Conservation (phyloP, 1,284 basidiomycete genomes). For the Puccinia triticina region DNA sequence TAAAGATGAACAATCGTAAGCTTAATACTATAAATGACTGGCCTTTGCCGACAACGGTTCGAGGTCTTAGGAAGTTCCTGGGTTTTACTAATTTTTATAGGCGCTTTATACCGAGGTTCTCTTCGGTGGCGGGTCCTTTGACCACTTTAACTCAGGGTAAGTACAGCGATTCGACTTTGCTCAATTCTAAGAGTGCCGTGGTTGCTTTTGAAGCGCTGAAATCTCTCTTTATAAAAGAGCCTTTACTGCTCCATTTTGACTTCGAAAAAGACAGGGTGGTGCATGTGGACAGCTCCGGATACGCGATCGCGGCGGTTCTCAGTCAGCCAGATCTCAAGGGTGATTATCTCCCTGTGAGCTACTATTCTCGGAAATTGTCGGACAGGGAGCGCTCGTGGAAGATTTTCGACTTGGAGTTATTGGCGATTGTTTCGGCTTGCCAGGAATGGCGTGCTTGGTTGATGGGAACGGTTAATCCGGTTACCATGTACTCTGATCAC, state of each 20-base stretch:
- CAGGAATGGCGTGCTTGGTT: no score
- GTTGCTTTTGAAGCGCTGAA: neutral
- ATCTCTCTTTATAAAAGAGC: neutral
- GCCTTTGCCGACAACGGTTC: neutral
- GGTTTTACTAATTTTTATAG: no score
- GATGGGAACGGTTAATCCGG: no score
- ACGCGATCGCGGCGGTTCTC: conserved; percentile 49
- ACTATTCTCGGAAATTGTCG: no score
- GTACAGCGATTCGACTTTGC: no score
- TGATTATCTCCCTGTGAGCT: neutral
- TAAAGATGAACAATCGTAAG: neutral
- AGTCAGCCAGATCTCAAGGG: conserved; percentile 30
- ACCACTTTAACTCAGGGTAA: neutral
- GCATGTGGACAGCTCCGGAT: conserved; percentile 41
- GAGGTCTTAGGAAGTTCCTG: neutral
- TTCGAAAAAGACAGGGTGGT: neutral
- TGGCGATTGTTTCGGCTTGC: no score
- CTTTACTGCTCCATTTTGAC: neutral
- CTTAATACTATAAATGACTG: neutral
- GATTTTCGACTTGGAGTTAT: no score
- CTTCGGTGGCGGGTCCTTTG: neutral
- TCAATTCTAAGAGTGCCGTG: neutral
- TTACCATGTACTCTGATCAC: no score
- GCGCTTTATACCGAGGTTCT: neutral
- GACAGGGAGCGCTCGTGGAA: no score